Evolutionary conservation across 345 rosid genomes (phyloP).

Genomic region (Populus alba): DNA sequence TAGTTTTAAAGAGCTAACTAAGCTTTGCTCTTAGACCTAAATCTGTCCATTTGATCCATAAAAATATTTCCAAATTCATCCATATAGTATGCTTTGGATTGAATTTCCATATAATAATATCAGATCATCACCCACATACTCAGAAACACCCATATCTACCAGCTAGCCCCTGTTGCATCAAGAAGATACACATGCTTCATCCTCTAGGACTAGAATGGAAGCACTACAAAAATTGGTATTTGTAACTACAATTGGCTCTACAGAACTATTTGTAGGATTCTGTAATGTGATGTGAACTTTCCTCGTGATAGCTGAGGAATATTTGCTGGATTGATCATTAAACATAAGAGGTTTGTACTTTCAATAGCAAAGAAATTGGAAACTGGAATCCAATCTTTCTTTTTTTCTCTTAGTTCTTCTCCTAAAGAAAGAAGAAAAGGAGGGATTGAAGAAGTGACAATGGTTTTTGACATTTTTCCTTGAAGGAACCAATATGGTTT

Average conservation of each 20-base stretch:
- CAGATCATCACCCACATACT: too few species aligned
- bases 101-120: too few species aligned
- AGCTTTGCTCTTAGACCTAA: too few species aligned
- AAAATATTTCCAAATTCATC: rapidly evolving
- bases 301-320: neutral
- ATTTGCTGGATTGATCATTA: neutral
- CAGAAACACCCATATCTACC: too few species aligned
- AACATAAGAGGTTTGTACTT: neutral
- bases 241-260: neutral
- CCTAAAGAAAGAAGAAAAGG: neutral
- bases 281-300: neutral
- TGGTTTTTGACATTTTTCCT: neutral
- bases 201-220: neutral
- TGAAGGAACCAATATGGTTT: neutral
- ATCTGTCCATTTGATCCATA: too few species aligned
- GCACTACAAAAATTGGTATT: neutral
- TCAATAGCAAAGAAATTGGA: neutral
- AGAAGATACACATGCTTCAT: neutral
- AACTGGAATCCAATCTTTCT: neutral
- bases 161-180: too few species aligned
- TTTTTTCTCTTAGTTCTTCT: neutral
- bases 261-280: neutral
- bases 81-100: too few species aligned
- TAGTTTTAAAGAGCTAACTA: too few species aligned
- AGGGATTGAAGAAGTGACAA: neutral